Base-by-base conservation (phyloP, 257 asterid species). In the Paulownia fortunei region DNA sequence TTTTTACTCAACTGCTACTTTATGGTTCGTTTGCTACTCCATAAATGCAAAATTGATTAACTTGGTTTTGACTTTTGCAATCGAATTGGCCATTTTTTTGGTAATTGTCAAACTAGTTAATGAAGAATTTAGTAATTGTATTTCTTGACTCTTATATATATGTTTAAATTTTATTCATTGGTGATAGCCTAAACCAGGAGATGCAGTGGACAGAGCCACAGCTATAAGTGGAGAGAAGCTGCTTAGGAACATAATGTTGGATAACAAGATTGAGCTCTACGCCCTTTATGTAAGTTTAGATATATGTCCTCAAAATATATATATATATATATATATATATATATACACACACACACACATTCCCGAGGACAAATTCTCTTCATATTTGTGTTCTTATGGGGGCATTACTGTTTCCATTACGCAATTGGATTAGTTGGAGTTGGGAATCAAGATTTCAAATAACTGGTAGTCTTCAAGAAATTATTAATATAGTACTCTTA, bases 211-310 rank as follows among this genome's bases (percentile, higher is more conserved):
- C 77, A 91, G 32, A 83, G 89, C 91, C 66, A 87, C 78, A n/a
- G 94, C 90, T 32, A 66, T 84, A 10, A 92, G 99, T 79, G 98
- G 98, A 55, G 97, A 90, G 74, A 91, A 94, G 86, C 86, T 94
- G 82, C 92, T 94, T 2, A 84, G 99, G 89, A 94, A 72, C 87
- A 91, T 94, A 63, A 92, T 92, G 99, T 79, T 37, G 80, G 98
- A 91, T 66, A 91, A 87, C 87, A 92, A 91, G 73, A 90, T 94
- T 47, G 97, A 94, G 84, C 91, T 94, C 39, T 92, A 94, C 66
- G 97, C 96, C 16, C 70, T 92, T 44, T 92, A 92, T 86, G 99
- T 94, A 87, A 88, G 97, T 83, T 79, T 15, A 19, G 42, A 39
- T 58, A 26, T 69, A n/a, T 21, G 9, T 42, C n/a, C n/a, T n/a